Conservation (phyloP, 164 flowering plant species). For the Piper longum region DNA sequence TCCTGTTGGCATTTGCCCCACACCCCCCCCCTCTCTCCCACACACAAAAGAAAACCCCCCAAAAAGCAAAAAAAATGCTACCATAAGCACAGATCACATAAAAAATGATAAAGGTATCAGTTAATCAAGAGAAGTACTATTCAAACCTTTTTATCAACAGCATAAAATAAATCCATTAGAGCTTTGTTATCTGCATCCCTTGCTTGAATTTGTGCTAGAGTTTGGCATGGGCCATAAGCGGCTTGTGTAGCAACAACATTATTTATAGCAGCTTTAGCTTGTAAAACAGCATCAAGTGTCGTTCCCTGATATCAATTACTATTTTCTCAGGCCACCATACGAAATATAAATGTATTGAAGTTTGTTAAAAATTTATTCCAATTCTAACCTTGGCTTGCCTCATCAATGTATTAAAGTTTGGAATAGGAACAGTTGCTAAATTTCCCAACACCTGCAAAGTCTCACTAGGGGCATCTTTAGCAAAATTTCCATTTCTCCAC, state of each 20-base stretch:
- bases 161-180: conserved; percentile 42
- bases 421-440: conserved; percentile 14
- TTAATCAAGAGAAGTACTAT: too few relatives aligned
- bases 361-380: background rate
- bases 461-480: conserved; percentile 15
- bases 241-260: conserved; percentile 29
- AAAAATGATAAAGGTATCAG: too few relatives aligned
- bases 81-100: too few relatives aligned
- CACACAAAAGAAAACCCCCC: too few relatives aligned
- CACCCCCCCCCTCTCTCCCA: too few relatives aligned
- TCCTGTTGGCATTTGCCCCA: too few relatives aligned
- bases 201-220: conserved; percentile 37
- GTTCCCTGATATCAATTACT: conserved; percentile 20
- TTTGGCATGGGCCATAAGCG: conserved; percentile 23
- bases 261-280: conserved; percentile 27
- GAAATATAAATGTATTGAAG: background rate
- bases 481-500: conserved; percentile 13
- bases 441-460: conserved; percentile 20
- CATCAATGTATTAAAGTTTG: conserved; percentile 22
- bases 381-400: conserved; percentile 34
- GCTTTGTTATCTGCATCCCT: conserved; percentile 61
- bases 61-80: too few relatives aligned
- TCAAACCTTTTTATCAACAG: conserved; percentile 54
- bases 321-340: background rate
- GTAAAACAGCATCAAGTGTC: conserved; percentile 20